Evolutionary conservation across 306 rosid genomes (phyloP), one percentile per base, ranked within the genome.

Genomic region (Carpinus fangiana): DNA sequence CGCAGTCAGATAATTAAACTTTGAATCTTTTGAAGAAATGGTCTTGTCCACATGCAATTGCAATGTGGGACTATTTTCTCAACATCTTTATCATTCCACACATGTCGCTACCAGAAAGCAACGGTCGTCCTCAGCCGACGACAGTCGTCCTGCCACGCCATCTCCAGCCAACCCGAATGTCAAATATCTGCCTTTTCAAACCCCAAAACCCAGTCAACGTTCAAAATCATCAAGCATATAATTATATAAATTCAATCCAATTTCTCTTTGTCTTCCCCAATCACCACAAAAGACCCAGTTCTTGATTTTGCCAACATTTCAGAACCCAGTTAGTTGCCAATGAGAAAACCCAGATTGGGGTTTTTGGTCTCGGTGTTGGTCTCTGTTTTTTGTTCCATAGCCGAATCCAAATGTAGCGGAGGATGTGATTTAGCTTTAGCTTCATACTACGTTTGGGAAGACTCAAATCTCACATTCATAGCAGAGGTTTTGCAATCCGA

Each of bases 381-480:
- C 26, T 78, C 62, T 50, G 69, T 80, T 18, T 65, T 18, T 10
- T 73, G 73, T 72, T 55, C 59, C 59, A 75, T 23, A 4, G 92
- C 80, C 5, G 87, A 87, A 78, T 80, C 97, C 8, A 78, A 74
- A 34, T 93, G 97, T 79, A 50, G 79, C 6, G 73, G 69, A 46
- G 79, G 79, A 17, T 93, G 98, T 82, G 84, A 34, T 12, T 31
- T 83, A 76, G 98, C 98, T 78, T 64, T 90, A 60, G 98, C 90
- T 72, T 93, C 96, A 2, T 89, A 86, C 78, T 80, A 52, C 51
- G 51, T 85, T 0, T 14, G 18, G 78, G 5, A 12, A 1, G 4
- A 2, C 0, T 5, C 84, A 26, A 0, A 4, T n/a, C 26, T 93
- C 0, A 0, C 23, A 5, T 16, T 54, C 7, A 43, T 89, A 16